Evolutionary conservation across 768 basidiomycete genomes (phyloP).

Genomic region (Leccinellum luteum): DNA sequence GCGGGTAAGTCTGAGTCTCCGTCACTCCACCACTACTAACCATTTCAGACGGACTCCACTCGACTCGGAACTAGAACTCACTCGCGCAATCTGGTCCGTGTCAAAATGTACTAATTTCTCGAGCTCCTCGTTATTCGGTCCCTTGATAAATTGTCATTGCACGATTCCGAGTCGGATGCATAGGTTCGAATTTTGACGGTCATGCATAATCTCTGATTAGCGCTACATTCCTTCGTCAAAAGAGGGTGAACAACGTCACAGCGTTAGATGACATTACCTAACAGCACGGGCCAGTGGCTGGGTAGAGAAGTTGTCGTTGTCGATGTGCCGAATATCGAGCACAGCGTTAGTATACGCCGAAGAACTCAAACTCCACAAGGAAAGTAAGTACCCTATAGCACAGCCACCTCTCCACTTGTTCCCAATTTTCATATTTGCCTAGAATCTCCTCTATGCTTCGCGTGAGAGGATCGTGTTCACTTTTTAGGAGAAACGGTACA

Average conservation of each 20-base stretch:
- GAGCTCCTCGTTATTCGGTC: neutral
- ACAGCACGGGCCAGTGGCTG: neutral
- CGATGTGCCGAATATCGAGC: neutral
- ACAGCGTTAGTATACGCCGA: neutral
- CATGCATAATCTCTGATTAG: neutral
- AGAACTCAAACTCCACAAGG: neutral
- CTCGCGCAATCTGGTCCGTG: neutral
- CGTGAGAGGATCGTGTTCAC: slow-evolving; percentile 1
- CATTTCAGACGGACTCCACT: neutral
- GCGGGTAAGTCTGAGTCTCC: slow-evolving; percentile 2
- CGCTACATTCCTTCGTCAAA: too few species aligned
- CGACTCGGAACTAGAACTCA: neutral
- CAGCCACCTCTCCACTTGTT: neutral
- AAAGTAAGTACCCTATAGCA: slow-evolving; percentile 3
- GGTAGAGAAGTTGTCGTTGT: neutral
- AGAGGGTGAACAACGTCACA: neutral
- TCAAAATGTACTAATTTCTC: neutral
- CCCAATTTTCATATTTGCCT: neutral
- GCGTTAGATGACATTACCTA: neutral
- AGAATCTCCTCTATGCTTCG: neutral
- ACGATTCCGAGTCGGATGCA: neutral
- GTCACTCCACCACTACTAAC: neutral
- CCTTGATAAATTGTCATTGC: neutral
- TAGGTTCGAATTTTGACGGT: neutral
- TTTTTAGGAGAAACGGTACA: neutral